A percentile compares a stretch with the other conserved stretches of the same genome.
phyloP scores from a whole-genome alignment of 306 rosid species.

The Citrullus mucosospermus region DNA sequence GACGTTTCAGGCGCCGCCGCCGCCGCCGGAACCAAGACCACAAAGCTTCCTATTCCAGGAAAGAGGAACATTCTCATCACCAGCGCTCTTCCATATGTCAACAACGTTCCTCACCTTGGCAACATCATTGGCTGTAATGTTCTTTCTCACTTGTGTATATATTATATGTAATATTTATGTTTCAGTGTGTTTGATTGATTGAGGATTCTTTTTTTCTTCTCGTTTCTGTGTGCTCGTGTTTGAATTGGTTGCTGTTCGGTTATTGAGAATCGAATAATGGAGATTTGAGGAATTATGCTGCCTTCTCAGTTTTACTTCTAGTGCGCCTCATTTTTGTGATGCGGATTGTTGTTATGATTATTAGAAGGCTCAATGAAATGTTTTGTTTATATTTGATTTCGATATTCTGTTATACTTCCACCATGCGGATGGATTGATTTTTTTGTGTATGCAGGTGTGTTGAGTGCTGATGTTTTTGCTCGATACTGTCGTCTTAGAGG shows the following conservation, averaged over 20 bases:
- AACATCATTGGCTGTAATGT: conserved; percentile 70
- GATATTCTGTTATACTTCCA: background rate
- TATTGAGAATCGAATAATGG: background rate
- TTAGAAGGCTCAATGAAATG: background rate
- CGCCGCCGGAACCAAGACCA: conserved; percentile 9
- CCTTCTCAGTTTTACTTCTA: background rate
- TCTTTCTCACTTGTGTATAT: background rate
- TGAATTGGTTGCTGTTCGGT: background rate
- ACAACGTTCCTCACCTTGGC: conserved; percentile 94
- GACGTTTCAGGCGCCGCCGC: conserved; percentile 5
- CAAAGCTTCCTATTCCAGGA: conserved; percentile 66
- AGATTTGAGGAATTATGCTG: background rate
- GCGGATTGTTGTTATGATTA: background rate
- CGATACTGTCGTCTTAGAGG: conserved; percentile 78
- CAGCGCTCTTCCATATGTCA: conserved; percentile 92
- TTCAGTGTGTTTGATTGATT: background rate
- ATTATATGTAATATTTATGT: background rate
- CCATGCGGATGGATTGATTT: background rate
- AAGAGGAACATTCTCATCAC: conserved; percentile 87
- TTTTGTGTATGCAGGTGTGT: conserved; percentile 32
- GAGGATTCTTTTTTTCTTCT: background rate
- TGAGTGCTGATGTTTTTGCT: conserved; percentile 94
- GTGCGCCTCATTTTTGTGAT: background rate
- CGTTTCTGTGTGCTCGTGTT: background rate
- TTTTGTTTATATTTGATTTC: background rate